Evolutionary conservation across 495 filamentous ascomycete species (phyloP), one percentile per base, ranked within the genome.

Genomic region (Podospora pseudopauciseta): DNA sequence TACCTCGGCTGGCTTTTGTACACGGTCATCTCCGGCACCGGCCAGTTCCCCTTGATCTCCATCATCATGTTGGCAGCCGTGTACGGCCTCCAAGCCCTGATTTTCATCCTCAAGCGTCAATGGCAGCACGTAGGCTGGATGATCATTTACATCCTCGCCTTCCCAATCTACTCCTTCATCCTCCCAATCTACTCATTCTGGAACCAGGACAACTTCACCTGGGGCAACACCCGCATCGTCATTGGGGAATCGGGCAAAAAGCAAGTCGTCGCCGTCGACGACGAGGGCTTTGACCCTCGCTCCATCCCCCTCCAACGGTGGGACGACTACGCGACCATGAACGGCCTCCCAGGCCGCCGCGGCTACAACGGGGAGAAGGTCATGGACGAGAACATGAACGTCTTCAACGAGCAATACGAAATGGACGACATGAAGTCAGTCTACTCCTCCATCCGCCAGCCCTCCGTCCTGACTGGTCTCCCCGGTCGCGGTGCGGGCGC

Each of bases 81-180:
- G 4, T 99, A 99, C 73, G 95, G 95, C 83, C 87, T 99, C 15
- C 95, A 99, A 74, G 93, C 93, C 2, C 80, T 97, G 32, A 95
- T 99, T 72, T 99, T 99, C 83, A 92, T 98, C 71, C 80, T 98
- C 70, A 96, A 94, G 78, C 86, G 96, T 15, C 92, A 98, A 79
- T 99, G 95, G 95, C 92, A 99, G 77, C 93, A 97, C 74, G 84
- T 99, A 56, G 95, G 95, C 60, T 99, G 95, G 95, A 97, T 99
- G 92, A 90, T 98, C 74, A 98, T 99, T 74, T 99, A 99, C 78
- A 85, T 99, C 70, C 72, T 93, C 7, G 96, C 95, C 1, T 97
- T 91, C 84, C 96, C 96, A 0, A 90, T 99, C 72, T 97, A 93
- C 81, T 94, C 89, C 18, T 93, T 99, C 74, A 75, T 97, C 65